These are phyloP conservation scores for Linum trigynum DNA, from an alignment of 345 rosid species.

Conservation along the genomic window DNA sequence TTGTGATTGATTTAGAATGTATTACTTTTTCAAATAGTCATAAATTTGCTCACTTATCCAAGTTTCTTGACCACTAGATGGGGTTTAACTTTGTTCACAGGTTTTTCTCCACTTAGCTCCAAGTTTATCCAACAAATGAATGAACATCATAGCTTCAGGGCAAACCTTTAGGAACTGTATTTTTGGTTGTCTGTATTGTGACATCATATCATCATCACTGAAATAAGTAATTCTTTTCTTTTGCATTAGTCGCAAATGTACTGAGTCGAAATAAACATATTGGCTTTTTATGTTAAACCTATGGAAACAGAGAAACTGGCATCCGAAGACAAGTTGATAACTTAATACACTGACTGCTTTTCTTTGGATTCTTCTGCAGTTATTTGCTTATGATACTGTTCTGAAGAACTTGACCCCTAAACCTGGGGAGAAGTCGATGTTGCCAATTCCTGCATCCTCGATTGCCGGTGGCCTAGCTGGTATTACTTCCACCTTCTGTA, in stretches of 20 bases:
- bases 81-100: not conserved
- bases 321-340: not conserved
- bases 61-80: not conserved
- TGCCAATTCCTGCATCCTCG: conserved; percentile 8
- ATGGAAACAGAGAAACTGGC: not conserved
- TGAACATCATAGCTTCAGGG: not conserved
- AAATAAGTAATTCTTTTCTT: too few relatives aligned
- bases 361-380: not conserved
- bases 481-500: conserved; percentile 3
- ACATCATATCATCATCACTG: too few relatives aligned
- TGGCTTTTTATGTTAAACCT: too few relatives aligned
- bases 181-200: too few relatives aligned
- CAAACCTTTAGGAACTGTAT: too few relatives aligned
- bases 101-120: not conserved
- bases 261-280: too few relatives aligned
- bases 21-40: not conserved
- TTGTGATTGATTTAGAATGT: not conserved
- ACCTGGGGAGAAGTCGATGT: conserved; percentile 4
- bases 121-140: not conserved
- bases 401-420: not conserved
- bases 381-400: conserved; percentile 7
- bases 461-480: conserved; percentile 7
- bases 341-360: not conserved
- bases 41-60: not conserved
- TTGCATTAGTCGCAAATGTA: too few relatives aligned